Conservation (phyloP, 257 asterid species). For the Ballota nigra region DNA sequence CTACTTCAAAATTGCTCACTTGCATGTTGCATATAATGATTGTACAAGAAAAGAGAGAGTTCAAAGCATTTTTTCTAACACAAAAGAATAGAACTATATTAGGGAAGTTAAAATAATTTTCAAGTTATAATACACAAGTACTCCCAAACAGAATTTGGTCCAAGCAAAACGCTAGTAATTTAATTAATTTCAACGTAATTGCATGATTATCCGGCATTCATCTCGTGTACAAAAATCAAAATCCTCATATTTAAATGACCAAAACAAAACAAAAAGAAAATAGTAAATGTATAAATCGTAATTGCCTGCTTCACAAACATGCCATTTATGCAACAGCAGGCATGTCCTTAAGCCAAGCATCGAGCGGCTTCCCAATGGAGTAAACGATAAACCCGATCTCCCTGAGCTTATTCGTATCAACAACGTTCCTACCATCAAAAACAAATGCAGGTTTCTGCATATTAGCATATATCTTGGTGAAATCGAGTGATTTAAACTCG, state of each 20-base stretch:
- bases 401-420: conserved; percentile 61
- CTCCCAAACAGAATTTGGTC: too few species aligned
- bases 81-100: too few species aligned
- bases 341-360: conserved; percentile 93
- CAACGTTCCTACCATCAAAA: conserved; percentile 77
- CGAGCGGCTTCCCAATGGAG: conserved; percentile 87
- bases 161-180: too few species aligned
- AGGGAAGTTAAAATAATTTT: too few species aligned
- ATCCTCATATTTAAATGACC: too few species aligned
- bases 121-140: too few species aligned
- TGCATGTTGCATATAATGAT: too few species aligned
- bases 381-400: conserved; percentile 81
- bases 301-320: conserved; percentile 29
- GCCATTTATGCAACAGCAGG: conserved; percentile 65
- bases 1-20: too few species aligned
- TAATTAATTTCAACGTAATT: too few species aligned
- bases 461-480: conserved; percentile 65
- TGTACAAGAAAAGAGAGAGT: too few species aligned
- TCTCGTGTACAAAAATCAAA: conserved; percentile 13
- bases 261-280: not conserved
- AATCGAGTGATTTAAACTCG: conserved; percentile 81
- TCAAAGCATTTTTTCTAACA: too few species aligned
- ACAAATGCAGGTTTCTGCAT: conserved; percentile 91
- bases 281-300: conserved; percentile 27
- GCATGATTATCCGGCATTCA: too few species aligned